Base-by-base conservation (phyloP, 768 basidiomycete genomes). In the Amanita muscaria region DNA sequence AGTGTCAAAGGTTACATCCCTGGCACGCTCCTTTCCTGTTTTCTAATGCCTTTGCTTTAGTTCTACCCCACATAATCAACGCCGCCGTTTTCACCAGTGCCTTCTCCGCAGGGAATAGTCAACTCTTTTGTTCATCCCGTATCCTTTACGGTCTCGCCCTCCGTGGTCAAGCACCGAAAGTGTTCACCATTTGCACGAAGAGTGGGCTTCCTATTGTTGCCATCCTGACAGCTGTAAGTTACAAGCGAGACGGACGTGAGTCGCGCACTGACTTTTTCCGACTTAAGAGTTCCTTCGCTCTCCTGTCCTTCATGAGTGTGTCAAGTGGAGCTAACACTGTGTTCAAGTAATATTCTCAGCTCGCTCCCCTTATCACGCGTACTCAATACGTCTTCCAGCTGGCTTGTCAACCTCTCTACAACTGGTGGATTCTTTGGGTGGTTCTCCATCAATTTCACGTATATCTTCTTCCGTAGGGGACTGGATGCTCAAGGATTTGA, bases 51-150 rank as follows among this genome's bases (percentile, higher is more conserved):
- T 16, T 24, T 10, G 27, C 4, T 29, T 10, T 18, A 72, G 78
- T 69, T 8, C 65, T 85, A 23, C 77, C 78, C 5, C 75, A 76
- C 36, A 74, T 89, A 54, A 71, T 89, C 60, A 89, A 89, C 55
- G 85, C 76, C 9, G 69, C 67, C 44, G 67, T 88, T 54, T 74
- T 89, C 56, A 76, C 86, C 4, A 74, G 74, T 51, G 80, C 82
- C 3, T 80, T 84, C 67, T 84, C 81, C 22, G 79, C 83, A 11
- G 79, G 74, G 41, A 85, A 80, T 61, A 79, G 76, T 49, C 76
- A 65, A 67, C 52, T 82, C 44, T 84, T 78, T 65, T 73, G 64
- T 45, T 56, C 68, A 4, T 75, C 73, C 22, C 68, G 75, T 46
- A 69, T 74, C 7, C 63, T 76, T 15, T 72, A 77, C 44, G 75